Evolutionary conservation across 2,329 filamentous ascomycete species (phyloP), one percentile per base, ranked within the genome.

Genomic region (Colletotrichum brevisporum): DNA sequence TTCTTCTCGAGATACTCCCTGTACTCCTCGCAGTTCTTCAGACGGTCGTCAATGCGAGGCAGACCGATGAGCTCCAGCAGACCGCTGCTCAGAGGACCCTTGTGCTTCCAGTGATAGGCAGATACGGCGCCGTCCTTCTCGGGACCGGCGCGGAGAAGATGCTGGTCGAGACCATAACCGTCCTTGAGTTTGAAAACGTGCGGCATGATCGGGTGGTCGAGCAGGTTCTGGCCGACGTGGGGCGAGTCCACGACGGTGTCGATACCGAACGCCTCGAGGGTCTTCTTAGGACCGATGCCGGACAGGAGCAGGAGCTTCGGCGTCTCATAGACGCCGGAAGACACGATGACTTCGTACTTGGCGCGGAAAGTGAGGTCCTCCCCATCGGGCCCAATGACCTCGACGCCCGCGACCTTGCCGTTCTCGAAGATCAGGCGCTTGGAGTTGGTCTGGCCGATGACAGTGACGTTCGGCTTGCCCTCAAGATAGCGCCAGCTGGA

Each of bases 261-360:
- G 71, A 92, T 91, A n/a, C 81, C 78, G 74, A 87, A 84, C 60
- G 81, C 80, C 21, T 82, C 71, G 6, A 92, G 83, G 71, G 90
- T 85, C 0, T 79, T 75, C 12, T 77, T 74, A 0, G 89, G 88
- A 0, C 90, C 90, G 41, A 92, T 84, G n/a, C 90, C 90, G 59
- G 83, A 88, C 2, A 91, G 84, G 79, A 90, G 88, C 13, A 92
- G 85, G 3, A 92, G 78, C 76, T 92, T 90, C 6, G 89, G 89
- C 1, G 86, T 86, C 78, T 91, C 89, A 78, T 88, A 91, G 1
- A 88, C 84, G 18, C 90, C 90, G 16, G 79, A 75, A 0, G 82
- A 82, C 3, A 87, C 76, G 10, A 82, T 85, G 9, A 86, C 84
- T 74, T 87, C 84, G 79, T 84, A 72, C 26, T 77, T 82, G 45